Evolutionary conservation across 192 early-diverging fungal genomes (phyloP), one percentile per base, ranked within the genome.

Genomic region (Ambispora gerdemannii): DNA sequence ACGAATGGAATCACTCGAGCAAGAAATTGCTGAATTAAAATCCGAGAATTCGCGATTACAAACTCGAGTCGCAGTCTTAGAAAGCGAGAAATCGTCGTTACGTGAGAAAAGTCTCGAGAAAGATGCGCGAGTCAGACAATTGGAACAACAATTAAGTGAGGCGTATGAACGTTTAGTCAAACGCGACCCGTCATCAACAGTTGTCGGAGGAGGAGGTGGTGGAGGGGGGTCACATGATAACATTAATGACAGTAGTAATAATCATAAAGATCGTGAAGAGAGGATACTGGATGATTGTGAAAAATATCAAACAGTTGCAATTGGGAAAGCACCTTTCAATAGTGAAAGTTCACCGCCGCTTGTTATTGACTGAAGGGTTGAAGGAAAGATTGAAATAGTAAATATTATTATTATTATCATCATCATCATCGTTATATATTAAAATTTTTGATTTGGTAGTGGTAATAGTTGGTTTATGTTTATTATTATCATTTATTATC

Each of bases 1-100:
- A 67, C 84, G 85, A 74, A 89, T 98, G 82, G 91, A 91, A 73
- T 79, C 80, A 4, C 88, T 98, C 27, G 95, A 96, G 73, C 76
- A 75, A 33, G 88, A 91, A 32, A 93, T 96, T 50, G 75, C 82
- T 1, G 86, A 91, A 35, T 82, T 98, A 4, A 92, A 96, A 75
- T 75, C 80, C 17, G 85, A 94, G 73, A 98, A 96, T n/a, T 32
- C 17, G 27, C 31, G 32, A 4, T 50, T 70, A 47, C 33, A 70
- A 59, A 70, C 51, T 36, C 51, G 36, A 17, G 34, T 70, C 10
- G 67, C 67, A 38, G 67, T 70, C 13, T 70, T 70, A 22, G 67
- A 70, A 58, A 70, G 52, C 43, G 67, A 70, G n/a, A 78, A 75
- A 50, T 51, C 36, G 4, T 63, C 58, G 2, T 59, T 74, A 47